Percentiles rank a stretch among this genome's conserved stretches.
Conservation (phyloP, 169 alveolate species). For the Theileria annulata region DNA sequence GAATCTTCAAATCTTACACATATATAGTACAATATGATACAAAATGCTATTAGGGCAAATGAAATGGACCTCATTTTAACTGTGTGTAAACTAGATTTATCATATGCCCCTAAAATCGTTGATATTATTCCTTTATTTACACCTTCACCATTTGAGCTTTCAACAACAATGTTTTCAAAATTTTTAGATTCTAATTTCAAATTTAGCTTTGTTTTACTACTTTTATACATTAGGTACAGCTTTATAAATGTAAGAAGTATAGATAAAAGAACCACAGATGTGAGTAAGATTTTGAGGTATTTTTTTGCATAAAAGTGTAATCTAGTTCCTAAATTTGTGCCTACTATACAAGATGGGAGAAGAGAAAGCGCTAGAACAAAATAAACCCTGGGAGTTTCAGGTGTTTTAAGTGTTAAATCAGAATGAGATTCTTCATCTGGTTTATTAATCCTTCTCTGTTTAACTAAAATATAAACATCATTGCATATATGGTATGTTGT, state of each 20-base stretch:
- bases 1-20: not conserved
- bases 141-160: not conserved
- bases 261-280: not conserved
- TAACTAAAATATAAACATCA: not conserved
- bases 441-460: not conserved
- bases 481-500: conserved; percentile 12
- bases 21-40: conserved; percentile 11
- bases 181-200: not conserved
- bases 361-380: conserved; percentile 13
- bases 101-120: not conserved
- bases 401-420: not conserved
- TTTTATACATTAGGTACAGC: not conserved
- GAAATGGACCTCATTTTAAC: not conserved
- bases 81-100: not conserved
- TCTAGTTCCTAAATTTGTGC: conserved; percentile 8
- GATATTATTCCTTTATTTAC: not conserved
- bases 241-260: not conserved
- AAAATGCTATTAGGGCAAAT: not conserved
- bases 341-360: conserved; percentile 26
- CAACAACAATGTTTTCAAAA: not conserved
- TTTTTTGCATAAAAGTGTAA: conserved; percentile 19
- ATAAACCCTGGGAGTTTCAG: conserved; percentile 12
- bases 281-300: conserved; percentile 6
- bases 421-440: not conserved
- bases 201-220: not conserved